Base-by-base conservation (phyloP, 75 land plant genomes). In the Pinus tabuliformis region DNA sequence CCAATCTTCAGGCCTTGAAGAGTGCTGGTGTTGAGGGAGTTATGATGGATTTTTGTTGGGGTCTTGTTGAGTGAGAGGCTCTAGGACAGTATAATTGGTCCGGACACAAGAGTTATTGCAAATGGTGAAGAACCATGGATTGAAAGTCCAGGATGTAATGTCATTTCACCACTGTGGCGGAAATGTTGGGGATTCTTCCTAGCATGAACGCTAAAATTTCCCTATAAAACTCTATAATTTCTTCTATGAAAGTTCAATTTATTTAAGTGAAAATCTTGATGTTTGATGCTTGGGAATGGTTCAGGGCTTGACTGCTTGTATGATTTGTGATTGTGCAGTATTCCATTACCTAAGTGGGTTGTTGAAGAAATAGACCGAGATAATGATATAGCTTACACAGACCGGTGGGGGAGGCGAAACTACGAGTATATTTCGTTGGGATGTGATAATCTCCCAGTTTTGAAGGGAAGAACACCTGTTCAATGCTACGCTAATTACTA, bases 31-130 rank as follows among this genome's bases (percentile, higher is more conserved):
- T 92, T 61, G 92, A 90, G 59, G 97, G 97, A 70, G 76, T 94
- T 39, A 94, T 94, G 97, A 83, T 94, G 89, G 97, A 94, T 70
- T 92, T 94, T 63, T 94, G 97, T 94, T 94, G 97, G 97, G 97
- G 97, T 13, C 62, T 92, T 78, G 95, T 94, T 59, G 97, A 94
- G 83, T 78, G 81, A 62, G 97, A 94, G 45, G 65, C 62, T 22
- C 92, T 92, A 1, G 85, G 89, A 17, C 72, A 52, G 36, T 92
- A 94, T 75, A 90, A 94, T 73, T 94, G 92, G 92, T 79, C 82
- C 1, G 97, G 95, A 18, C 92, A 94, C 79, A 62, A 15, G 97
- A 94, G 81, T 83, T 94, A 8, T 57, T 94, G 63, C 90, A 90
- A 75, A 90, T 94, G 97, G 92, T 87, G 0, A 84, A 84, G 72